Evolutionary conservation across 2,329 filamentous ascomycete genomes (phyloP), one percentile per base, ranked within the genome.

Genomic region (Hypomyces perniciosus): DNA sequence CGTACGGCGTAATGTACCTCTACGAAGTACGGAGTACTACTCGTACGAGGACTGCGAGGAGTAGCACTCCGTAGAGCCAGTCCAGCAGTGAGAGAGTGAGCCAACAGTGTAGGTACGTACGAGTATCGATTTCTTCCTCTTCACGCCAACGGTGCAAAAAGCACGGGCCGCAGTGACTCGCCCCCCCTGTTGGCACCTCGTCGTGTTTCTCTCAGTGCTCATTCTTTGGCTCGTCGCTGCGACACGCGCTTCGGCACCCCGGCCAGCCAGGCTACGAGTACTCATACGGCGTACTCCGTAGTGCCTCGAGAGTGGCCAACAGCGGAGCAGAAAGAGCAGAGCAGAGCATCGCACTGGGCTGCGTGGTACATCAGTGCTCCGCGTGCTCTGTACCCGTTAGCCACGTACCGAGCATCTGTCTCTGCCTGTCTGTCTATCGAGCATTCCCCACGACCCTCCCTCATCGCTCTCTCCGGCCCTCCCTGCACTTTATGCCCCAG

Each of bases 221-320:
- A 46, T 46, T 56, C 50, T 55, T 41, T 51, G 52, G 47, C 44
- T 49, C 50, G 48, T 50, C 20, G 20, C 55, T 55, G 53, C 55
- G 53, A 56, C 55, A 56, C 44, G 50, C 47, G 42, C 45, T 34
- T 37, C 28, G 35, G 26, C 42, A 34, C 29, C 45, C 33, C 48
- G 34, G 44, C 44, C 30, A 28, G 43, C 35, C 31, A 41, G 44
- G 26, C 38, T 34, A 47, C 51, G 31, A 27, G 28, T 12, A 13
- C 20, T 9, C 42, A 20, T 45, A 13, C 31, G 8, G 42, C 30
- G 13, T n/a, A n/a, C n/a, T n/a, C n/a, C n/a, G n/a, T 41, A 50
- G 41, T 43, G 50, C 49, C 52, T 39, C 46, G 42, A 39, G 45
- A 20, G 43, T 35, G 47, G 41, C 52, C 45, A 46, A 39, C 48